These are phyloP conservation scores for Coemansia sp. DNA, from an alignment of 192 early-diverging fungal species.

Conservation along the genomic window DNA sequence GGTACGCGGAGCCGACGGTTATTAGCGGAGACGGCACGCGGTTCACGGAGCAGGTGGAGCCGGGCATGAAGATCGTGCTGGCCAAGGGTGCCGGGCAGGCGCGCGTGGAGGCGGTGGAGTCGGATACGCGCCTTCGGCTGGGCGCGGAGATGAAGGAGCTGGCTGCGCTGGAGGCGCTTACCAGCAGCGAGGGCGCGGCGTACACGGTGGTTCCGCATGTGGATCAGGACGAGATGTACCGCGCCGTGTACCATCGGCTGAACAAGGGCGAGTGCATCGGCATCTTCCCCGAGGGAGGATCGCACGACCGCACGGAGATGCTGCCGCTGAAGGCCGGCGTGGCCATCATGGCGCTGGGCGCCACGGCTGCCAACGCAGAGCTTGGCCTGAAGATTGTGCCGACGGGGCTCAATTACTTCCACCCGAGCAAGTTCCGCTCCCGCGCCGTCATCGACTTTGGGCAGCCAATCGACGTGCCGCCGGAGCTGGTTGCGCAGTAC, in stretches of 20 bases:
- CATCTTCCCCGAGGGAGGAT: conserved; percentile 98
- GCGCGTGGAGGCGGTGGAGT: conserved; percentile 76
- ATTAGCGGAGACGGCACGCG: conserved; percentile 69
- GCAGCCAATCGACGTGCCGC: conserved; percentile 77
- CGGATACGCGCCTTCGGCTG: conserved; percentile 79
- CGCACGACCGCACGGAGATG: conserved; percentile 95
- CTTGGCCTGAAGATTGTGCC: conserved; percentile 94
- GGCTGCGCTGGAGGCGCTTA: conserved; percentile 65
- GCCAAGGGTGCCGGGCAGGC: conserved; percentile 62
- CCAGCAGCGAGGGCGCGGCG: conserved; percentile 57
- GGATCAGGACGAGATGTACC: conserved; percentile 87
- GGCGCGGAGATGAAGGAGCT: conserved; percentile 76
- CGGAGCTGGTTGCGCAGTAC: conserved; percentile 82
- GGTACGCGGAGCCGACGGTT: conserved; percentile 65
- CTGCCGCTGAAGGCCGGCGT: conserved; percentile 92
- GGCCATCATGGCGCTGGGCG: conserved; percentile 85
- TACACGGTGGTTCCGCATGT: conserved; percentile 81
- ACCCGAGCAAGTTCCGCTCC: conserved; percentile 92
- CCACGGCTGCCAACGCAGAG: conserved; percentile 81
- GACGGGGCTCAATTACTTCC: conserved; percentile 92
- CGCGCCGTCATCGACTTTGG: conserved; percentile 99
- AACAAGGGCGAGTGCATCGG: conserved; percentile 78
- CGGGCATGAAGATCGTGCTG: conserved; percentile 65
- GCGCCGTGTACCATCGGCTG: conserved; percentile 77
- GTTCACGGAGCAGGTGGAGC: conserved; percentile 68